Evolutionary conservation across 2,329 filamentous ascomycete genomes (phyloP), one percentile per base, ranked within the genome.

Genomic region (Bipolaris victoriae): DNA sequence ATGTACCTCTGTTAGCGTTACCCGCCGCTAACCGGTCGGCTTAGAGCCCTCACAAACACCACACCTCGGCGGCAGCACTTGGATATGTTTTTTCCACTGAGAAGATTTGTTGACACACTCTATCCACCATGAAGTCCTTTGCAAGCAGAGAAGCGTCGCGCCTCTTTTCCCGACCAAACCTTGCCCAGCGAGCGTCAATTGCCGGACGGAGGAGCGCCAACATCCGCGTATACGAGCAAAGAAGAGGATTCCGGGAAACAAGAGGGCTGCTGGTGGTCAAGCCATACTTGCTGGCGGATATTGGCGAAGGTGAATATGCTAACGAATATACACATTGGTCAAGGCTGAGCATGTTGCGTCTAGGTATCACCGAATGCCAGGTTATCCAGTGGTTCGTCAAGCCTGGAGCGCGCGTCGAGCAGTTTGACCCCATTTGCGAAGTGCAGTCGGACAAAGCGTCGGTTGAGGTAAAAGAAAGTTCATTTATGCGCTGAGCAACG

Each of bases 361-460:
- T 52, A 95, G 95, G 95, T 53, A 99, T 98, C 71, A 93, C 95
- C 74, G 95, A 99, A 80, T 97, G 95, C 73, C 95, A 99, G 78
- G 91, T 99, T 71, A 98, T 98, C 71, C 95, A 99, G 81, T 99
- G 95, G 95, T 99, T 98, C 76, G 94, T 99, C 65, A 90, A 97
- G 79, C 92, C 96, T 48, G 94, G 93, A 57, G 95, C 95, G 35
- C 88, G 90, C 56, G 93, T 99, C 68, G 93, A 99, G 80, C 94
- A 99, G 81, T 99, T 97, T 84, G 95, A 96, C 68, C 95, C 94
- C 58, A 84, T 99, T 45, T 99, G 95, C 79, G 95, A 99, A 80
- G 96, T 99, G 43, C 95, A 98, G 77, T 97, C 93, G 70, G 95
- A 99, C 80, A 99, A 99, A 78, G 95, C 95, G 22, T 83, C 85